These are phyloP conservation scores for Saccharomycopsis capsularis DNA, from an alignment of 805 yeast genomes.

Conservation along the genomic window DNA sequence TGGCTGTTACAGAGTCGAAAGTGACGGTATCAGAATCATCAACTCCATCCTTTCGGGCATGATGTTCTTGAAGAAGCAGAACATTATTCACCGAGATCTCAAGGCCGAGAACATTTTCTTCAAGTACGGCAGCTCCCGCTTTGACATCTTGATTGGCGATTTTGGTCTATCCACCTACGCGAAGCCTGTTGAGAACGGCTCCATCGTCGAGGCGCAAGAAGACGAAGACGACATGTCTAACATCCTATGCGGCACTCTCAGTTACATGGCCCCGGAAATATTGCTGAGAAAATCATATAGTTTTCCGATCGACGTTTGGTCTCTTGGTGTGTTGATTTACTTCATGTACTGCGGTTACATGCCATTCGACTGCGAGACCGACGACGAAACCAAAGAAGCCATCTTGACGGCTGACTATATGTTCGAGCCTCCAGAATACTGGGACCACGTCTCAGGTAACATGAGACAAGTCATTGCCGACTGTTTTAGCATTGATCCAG, in stretches of 20 bases:
- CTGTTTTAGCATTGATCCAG: conserved; percentile 45
- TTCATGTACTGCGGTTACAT: conserved; percentile 68
- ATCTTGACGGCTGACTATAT: conserved; percentile 50
- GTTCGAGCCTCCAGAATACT: conserved; percentile 55
- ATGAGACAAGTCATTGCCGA: conserved; percentile 52
- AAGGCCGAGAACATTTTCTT: conserved; percentile 77
- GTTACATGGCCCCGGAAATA: conserved; percentile 73
- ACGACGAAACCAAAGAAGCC: conserved; percentile 59
- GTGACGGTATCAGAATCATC: conserved; percentile 44
- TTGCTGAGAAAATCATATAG: conserved; percentile 47
- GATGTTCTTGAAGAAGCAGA: conserved; percentile 48
- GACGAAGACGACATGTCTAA: conserved; percentile 27
- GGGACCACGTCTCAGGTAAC: conserved; percentile 43
- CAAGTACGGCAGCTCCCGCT: conserved; percentile 52
- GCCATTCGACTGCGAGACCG: conserved; percentile 71
- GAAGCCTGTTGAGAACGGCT: conserved; percentile 38
- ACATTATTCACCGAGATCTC: conserved; percentile 74
- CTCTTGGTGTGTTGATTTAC: conserved; percentile 65
- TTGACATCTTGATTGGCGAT: conserved; percentile 72
- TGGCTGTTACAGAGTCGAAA: conserved; percentile 38
- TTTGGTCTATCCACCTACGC: conserved; percentile 59
- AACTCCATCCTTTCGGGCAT: conserved; percentile 48
- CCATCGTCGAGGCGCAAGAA: conserved; percentile 21
- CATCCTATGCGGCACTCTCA: conserved; percentile 61
- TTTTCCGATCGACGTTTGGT: conserved; percentile 65